Evolutionary conservation across 768 basidiomycete genomes (phyloP).

Genomic region (Termitomyces sp.): DNA sequence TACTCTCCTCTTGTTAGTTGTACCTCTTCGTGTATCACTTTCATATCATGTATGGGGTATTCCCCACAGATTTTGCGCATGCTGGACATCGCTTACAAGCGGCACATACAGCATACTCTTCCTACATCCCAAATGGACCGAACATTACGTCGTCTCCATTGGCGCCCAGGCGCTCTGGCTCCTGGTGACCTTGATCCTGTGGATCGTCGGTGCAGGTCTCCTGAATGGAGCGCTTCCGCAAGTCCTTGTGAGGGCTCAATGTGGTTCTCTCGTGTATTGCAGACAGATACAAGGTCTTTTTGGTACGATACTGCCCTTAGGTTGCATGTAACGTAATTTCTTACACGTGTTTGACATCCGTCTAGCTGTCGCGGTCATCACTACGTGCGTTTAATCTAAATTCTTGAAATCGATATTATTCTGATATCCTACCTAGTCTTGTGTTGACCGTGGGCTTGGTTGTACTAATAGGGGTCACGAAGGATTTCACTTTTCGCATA

Average conservation of each 20-base stretch:
- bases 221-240: constrained; percentile 47
- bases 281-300: constrained; percentile 52
- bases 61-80: constrained; percentile 46
- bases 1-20: constrained; percentile 45
- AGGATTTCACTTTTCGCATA: constrained; percentile 34
- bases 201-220: constrained; percentile 53
- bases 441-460: constrained; percentile 44
- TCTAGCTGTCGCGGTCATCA: constrained; percentile 50
- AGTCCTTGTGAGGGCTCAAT: constrained; percentile 36
- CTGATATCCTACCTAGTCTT: constrained; percentile 28
- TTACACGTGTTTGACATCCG: not conserved
- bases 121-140: constrained; percentile 56
- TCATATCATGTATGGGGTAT: not conserved
- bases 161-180: constrained; percentile 61
- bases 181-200: constrained; percentile 54
- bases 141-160: constrained; percentile 48
- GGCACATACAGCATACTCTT: constrained; percentile 53
- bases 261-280: constrained; percentile 48
- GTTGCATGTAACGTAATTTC: not conserved
- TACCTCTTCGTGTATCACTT: not conserved
- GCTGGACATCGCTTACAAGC: constrained; percentile 57
- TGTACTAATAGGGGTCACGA: constrained; percentile 47
- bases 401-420: not conserved
- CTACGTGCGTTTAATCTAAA: constrained; percentile 33
- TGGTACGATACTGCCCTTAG: constrained; percentile 29